Conservation (phyloP, 208 protist species). For the Trypanosoma boissoni region DNA sequence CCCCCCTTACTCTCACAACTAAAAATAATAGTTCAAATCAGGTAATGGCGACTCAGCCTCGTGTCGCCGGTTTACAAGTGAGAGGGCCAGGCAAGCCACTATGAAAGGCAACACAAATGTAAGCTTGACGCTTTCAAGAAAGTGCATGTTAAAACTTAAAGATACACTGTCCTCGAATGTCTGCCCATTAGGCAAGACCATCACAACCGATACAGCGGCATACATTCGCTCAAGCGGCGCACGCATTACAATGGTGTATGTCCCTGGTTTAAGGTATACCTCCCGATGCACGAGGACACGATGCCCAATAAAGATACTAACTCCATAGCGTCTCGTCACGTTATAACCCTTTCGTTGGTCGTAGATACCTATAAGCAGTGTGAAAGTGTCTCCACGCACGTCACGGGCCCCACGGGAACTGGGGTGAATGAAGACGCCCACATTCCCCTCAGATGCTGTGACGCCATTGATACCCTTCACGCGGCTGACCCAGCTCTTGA, state of each 20-base stretch:
- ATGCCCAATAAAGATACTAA: slow-evolving; percentile 68
- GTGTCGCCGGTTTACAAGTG: slow-evolving; percentile 63
- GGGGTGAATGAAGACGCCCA: slow-evolving; percentile 69
- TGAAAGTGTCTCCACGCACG: slow-evolving; percentile 69
- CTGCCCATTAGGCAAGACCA: slow-evolving; percentile 71
- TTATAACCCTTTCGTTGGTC: slow-evolving; percentile 31
- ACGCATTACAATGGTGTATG: slow-evolving; percentile 48
- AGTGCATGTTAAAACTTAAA: slow-evolving; percentile 85
- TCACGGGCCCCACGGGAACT: slow-evolving; percentile 52
- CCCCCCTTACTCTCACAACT: background rate
- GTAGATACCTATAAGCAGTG: slow-evolving; percentile 61
- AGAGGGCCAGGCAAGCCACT: slow-evolving; percentile 42
- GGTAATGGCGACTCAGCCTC: slow-evolving; percentile 28
- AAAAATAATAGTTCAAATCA: slow-evolving; percentile 13
- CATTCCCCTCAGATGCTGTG: slow-evolving; percentile 65
- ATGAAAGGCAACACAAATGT: slow-evolving; percentile 77
- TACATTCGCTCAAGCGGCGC: slow-evolving; percentile 65
- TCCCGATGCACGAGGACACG: slow-evolving; percentile 47
- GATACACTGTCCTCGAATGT: slow-evolving; percentile 66
- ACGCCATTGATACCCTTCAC: slow-evolving; percentile 77
- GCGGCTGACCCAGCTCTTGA: slow-evolving; percentile 73
- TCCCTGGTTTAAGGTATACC: slow-evolving; percentile 37
- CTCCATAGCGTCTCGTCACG: slow-evolving; percentile 38
- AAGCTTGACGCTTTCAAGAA: slow-evolving; percentile 77
- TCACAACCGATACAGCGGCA: slow-evolving; percentile 48